Evolutionary conservation across 768 basidiomycete species (phyloP), one percentile per base, ranked within the genome.

Genomic region (Boletus vermiculosoides): DNA sequence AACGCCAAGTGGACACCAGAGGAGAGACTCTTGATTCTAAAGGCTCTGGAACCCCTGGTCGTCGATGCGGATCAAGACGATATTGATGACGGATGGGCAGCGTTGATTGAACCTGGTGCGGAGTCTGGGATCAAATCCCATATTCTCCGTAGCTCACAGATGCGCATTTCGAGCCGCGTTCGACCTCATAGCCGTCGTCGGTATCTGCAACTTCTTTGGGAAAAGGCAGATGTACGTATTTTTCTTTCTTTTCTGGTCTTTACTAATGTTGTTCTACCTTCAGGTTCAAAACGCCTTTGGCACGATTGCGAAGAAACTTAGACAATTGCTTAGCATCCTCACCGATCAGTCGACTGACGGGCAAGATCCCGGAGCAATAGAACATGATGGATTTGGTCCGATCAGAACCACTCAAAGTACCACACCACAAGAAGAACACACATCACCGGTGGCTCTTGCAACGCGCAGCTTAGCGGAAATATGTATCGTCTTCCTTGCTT

Each of bases 41-140:
- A 80, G 41, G 86, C 83, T 0, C 73, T 96, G 23, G 83, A 88
- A 51, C 85, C 87, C 28, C 68, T 95, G 44, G 74, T 86, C 20
- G 63, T 72, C n/a, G 73, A 73, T 34, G 76, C 69, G 8, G 71
- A 75, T 39, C 71, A 69, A n/a, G 50, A 51, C 10, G 62, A 60
- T 49, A 56, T 47, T 10, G 56, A 65, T 18, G 64, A 69, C 23
- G 61, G 55, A 10, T 81, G 79, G 78, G 68, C 74, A 31, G 80
- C 84, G 4, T 71, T 94, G 63, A 66, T 82, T 11, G 63, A 66
- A 10, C 78, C 84, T 22, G 74, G 73, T 15, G 37, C 63, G 31
- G 71, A 69, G 41, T 81, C 87, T 11, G 92, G 92, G 1, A 88
- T 94, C 59, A 80, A 83, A 63, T 75, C 78, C 11, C 78, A 84